Base-by-base conservation (phyloP, 129 eudicot genomes). In the Helianthus annuus region DNA sequence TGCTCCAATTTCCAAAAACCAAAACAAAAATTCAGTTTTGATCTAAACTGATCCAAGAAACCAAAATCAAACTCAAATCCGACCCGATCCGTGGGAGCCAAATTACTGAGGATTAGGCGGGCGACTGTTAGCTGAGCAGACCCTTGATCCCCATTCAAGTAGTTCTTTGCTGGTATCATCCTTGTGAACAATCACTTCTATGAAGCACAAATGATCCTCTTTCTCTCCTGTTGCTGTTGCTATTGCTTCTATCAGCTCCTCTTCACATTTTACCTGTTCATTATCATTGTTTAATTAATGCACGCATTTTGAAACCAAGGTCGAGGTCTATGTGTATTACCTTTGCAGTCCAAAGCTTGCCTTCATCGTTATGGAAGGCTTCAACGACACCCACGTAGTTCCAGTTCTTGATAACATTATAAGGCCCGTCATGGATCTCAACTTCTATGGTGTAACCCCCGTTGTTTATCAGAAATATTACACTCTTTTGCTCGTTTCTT, bases 391-490 rank as follows among this genome's bases (percentile, higher is more conserved):
- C 85, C 0, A 85, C 80, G 78, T 84, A 80, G 85, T 84, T 81
- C 88, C 85, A 85, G 75, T 85, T 85, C 80, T 85, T 85, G 42
- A 85, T 85, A 72, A 81, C 84, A 42, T 85, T 85, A 48, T 85
- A 85, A 0, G 89, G 86, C 14, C 86, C 89, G 39, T 85, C 89
- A 15, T 85, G 86, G 72, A 85, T 85, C 68, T 85, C 89, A 42
- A 85, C 86, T 69, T 85, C 89, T 6, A 81, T 85, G 49, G 86
- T 85, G 78, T 85, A 85, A 7, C 89, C 86, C 3, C 86, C 89
- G 36, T 85, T 85, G 80, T 85, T 82, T 52, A 85, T 64, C 82
- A 85, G 76, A 60, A 85, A 82, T 22, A 81, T 85, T 42, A 85
- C 65, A 51, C 64, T 70, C 65, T 85, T 85, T 64, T 85, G 89